These are phyloP conservation scores for Reutealis trisperma DNA, from an alignment of 345 rosid genomes.

Conservation along the genomic window DNA sequence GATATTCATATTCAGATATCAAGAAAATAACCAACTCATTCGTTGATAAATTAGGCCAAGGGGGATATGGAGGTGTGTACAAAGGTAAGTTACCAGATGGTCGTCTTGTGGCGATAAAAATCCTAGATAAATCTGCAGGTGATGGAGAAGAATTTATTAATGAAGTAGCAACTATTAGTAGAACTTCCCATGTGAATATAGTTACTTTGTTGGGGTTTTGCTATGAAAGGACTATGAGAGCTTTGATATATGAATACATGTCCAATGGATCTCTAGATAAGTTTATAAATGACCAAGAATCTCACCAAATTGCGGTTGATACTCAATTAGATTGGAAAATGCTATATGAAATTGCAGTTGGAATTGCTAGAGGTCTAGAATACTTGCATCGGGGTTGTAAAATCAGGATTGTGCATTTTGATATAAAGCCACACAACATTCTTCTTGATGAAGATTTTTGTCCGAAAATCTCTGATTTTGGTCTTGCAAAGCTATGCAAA, in stretches of 20 bases:
- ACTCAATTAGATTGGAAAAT: conserved; percentile 17
- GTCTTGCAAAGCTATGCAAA: conserved; percentile 15
- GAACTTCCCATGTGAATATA: conserved; percentile 38
- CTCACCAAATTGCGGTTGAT: not conserved
- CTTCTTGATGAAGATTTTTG: not conserved
- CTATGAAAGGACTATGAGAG: conserved; percentile 23
- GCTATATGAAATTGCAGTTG: conserved; percentile 17
- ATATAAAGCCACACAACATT: conserved; percentile 6
- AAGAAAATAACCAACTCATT: conserved; percentile 33
- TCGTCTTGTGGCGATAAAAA: conserved; percentile 35
- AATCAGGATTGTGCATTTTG: conserved; percentile 15
- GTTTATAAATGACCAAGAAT: not conserved
- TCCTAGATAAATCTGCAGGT: conserved; percentile 18
- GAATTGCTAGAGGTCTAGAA: conserved; percentile 19
- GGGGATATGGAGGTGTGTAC: conserved; percentile 42
- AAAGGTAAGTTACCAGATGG: conserved; percentile 41
- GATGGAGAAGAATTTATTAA: conserved; percentile 44
- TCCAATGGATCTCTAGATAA: conserved; percentile 39
- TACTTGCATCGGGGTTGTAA: conserved; percentile 14
- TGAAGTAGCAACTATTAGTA: conserved; percentile 40
- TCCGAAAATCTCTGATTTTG: conserved; percentile 16
- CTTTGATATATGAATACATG: conserved; percentile 37
- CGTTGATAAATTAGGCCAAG: conserved; percentile 36
- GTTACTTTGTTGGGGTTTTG: conserved; percentile 46
- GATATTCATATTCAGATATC: conserved; percentile 14